Evolutionary conservation across 306 rosid species (phyloP).

Genomic region (Phaseolus lunatus): DNA sequence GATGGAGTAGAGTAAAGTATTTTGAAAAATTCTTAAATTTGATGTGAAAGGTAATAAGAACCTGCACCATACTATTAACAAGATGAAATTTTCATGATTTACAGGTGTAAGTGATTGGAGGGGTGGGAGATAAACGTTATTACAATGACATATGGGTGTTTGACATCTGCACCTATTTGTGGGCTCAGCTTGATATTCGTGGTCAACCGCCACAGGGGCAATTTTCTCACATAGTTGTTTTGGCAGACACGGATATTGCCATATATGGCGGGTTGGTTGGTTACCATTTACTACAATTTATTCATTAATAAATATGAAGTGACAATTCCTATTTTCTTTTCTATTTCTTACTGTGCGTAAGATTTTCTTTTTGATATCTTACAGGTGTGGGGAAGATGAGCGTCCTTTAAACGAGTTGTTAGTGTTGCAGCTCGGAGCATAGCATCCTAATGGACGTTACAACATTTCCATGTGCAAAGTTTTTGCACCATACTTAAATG

Average conservation of each 20-base stretch:
- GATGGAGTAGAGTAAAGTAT: not conserved
- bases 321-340: not conserved
- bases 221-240: conserved; percentile 92
- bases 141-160: conserved; percentile 90
- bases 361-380: conserved; percentile 4
- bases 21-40: not conserved
- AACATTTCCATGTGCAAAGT: conserved; percentile 74
- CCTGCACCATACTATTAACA: not conserved
- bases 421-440: conserved; percentile 82
- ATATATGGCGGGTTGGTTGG: conserved; percentile 86
- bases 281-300: conserved; percentile 13
- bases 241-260: conserved; percentile 70
- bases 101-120: conserved; percentile 89
- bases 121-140: conserved; percentile 91
- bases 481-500: too few species aligned
- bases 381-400: conserved; percentile 96
- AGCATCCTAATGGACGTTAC: conserved; percentile 68
- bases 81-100: conserved; percentile 11
- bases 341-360: not conserved
- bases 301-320: not conserved
- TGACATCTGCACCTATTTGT: conserved; percentile 73
- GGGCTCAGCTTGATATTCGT: conserved; percentile 73
- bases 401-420: conserved; percentile 86
- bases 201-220: conserved; percentile 92
- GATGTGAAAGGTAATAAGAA: not conserved